phyloP scores from a whole-genome alignment of 1,139 yeast genomes.

The Yamadazyma taylorii region DNA sequence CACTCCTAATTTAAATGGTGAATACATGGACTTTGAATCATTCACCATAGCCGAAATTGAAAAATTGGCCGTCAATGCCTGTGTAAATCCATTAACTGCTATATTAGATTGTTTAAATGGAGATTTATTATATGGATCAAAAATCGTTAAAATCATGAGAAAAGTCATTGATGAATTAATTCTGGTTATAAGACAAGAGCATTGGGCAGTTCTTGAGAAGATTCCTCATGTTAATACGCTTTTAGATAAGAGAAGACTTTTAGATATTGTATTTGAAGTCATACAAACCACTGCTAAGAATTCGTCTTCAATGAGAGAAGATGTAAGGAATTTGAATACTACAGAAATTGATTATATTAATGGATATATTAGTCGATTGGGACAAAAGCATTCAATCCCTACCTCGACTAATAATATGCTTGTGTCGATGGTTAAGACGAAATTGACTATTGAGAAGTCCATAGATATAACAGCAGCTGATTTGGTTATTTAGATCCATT shows the following conservation, averaged over 20 bases:
- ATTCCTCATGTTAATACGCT: constrained; percentile 37
- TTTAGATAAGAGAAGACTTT: constrained; percentile 45
- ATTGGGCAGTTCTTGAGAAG: constrained; percentile 25
- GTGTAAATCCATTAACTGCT: constrained; percentile 75
- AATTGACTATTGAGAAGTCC: constrained; percentile 34
- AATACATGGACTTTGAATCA: constrained; percentile 50
- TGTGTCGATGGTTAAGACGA: constrained; percentile 46
- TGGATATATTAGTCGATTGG: constrained; percentile 64
- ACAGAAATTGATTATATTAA: constrained; percentile 83
- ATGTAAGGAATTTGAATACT: constrained; percentile 54
- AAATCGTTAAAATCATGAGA: constrained; percentile 32
- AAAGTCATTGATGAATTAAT: constrained; percentile 50
- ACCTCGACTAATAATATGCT: constrained; percentile 52
- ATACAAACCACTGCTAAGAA: constrained; percentile 53
- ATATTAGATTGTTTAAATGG: constrained; percentile 73
- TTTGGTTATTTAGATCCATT: neutral
- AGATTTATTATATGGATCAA: constrained; percentile 46
- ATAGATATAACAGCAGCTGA: constrained; percentile 22
- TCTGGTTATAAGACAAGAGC: constrained; percentile 37
- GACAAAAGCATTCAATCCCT: constrained; percentile 36
- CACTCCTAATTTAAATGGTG: constrained; percentile 40
- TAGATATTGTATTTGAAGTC: constrained; percentile 47
- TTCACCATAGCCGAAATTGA: constrained; percentile 66
- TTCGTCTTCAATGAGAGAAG: constrained; percentile 88
- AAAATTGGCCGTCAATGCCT: constrained; percentile 72